Evolutionary conservation across 2,329 filamentous ascomycete species (phyloP), one percentile per base, ranked within the genome.

Genomic region (Fusarium setosum): DNA sequence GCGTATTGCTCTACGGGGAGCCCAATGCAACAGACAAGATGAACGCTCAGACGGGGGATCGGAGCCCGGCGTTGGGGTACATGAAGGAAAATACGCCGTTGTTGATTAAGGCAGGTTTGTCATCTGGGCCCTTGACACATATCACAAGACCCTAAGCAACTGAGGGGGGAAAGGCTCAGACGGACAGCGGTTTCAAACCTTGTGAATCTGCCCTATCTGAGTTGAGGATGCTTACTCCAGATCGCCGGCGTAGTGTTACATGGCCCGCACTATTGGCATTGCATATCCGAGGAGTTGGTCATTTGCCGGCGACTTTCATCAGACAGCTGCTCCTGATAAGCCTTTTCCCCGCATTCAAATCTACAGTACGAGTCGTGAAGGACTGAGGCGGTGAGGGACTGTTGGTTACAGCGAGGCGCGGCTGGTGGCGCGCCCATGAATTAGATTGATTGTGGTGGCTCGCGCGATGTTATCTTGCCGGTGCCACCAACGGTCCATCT

Each of bases 361-460:
- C 42, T 31, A 26, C 18, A 23, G 35, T 45, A 26, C 60, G 61
- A 59, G 37, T 63, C 42, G 32, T 50, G 37, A 48, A 41, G 31
- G 57, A 23, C 51, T 65, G 62, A 65, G 63, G 63, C 63, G 63
- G 63, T 65, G 63, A 65, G 53, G 42, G 20, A 57, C 23, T 17
- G 37, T 38, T 55, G 49, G 61, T 64, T 45, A 51, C 49, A 51
- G 26, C 48, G 57, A 60, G 44, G 40, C 40, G 31, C 21, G 31
- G 32, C 47, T 55, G 51, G 44, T 47, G 58, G 66, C 62, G 57
- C 58, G 60, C 49, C 21, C 44, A 42, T 56, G 51, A 34, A 31
- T 38, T 45, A 48, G 49, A 52, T 62, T 56, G 58, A 11, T 29
- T 7, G 26, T 63, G 42, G 58, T 66, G 59, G 59, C 59, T 66